Conservation (phyloP, 768 basidiomycete genomes). For the Calocybe indica region DNA sequence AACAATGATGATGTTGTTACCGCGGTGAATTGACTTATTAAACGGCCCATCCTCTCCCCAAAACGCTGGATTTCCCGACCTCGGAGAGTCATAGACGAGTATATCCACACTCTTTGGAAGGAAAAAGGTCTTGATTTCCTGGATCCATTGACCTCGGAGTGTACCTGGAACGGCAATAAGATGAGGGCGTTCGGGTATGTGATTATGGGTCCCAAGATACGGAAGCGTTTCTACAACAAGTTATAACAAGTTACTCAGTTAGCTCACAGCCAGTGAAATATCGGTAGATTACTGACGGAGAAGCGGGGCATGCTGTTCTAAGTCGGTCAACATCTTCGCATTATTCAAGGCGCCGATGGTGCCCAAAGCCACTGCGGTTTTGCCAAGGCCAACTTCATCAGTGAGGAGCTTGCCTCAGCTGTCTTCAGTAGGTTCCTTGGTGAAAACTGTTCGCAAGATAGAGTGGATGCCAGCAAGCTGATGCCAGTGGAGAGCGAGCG, state of each 20-base stretch:
- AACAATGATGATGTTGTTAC: constrained; percentile 13
- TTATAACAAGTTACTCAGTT: not conserved
- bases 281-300: constrained; percentile 1
- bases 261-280: not conserved
- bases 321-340: constrained; percentile 1
- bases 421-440: not conserved
- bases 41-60: constrained; percentile 14
- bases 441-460: constrained; percentile 11
- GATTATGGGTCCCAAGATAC: not conserved
- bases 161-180: constrained; percentile 15
- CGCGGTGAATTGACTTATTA: constrained; percentile 5
- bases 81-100: constrained; percentile 13
- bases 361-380: constrained; percentile 17
- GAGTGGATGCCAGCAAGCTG: constrained; percentile 17
- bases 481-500: constrained; percentile 18
- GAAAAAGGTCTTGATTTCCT: constrained; percentile 12
- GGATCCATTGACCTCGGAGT: constrained; percentile 15
- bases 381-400: constrained; percentile 27
- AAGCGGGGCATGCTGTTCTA: not conserved
- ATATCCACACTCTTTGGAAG: constrained; percentile 14
- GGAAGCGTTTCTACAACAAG: not conserved
- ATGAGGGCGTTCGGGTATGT: constrained; percentile 9
- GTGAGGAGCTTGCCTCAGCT: constrained; percentile 14
- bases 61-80: constrained; percentile 8
- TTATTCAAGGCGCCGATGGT: constrained; percentile 14